Conservation (phyloP, 495 filamentous ascomycete genomes). For the Tuber calosporum region DNA sequence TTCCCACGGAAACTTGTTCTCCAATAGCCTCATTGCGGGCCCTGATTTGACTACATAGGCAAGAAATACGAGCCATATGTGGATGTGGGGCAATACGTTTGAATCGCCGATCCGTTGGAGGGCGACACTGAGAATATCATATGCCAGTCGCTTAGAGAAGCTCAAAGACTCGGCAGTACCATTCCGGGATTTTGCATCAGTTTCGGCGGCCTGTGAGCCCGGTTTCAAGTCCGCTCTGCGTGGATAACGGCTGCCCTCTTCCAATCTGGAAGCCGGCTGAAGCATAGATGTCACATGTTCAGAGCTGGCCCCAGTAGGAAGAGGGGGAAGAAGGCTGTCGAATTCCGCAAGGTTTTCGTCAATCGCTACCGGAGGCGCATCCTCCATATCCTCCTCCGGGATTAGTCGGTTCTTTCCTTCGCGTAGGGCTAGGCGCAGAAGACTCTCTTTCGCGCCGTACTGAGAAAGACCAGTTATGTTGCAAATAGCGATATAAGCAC, state of each 20-base stretch:
- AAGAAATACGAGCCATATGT: slow-evolving; percentile 64
- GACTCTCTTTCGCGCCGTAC: slow-evolving; percentile 51
- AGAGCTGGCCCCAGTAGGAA: slow-evolving; percentile 30
- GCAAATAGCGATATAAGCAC: slow-evolving; percentile 53
- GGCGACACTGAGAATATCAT: slow-evolving; percentile 44
- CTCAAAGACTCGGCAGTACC: slow-evolving; percentile 30
- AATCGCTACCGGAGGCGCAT: slow-evolving; percentile 7
- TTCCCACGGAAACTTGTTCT: slow-evolving; percentile 61
- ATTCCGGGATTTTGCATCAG: slow-evolving; percentile 10
- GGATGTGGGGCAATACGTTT: slow-evolving; percentile 60
- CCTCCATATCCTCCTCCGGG: slow-evolving; percentile 29
- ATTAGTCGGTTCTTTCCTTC: slow-evolving; percentile 25
- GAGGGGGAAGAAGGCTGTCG: slow-evolving; percentile 35
- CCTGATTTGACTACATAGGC: slow-evolving; percentile 52
- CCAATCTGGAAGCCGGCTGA: slow-evolving; percentile 22
- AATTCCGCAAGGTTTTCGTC: slow-evolving; percentile 32
- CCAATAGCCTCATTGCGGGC: slow-evolving; percentile 50
- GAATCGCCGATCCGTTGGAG: slow-evolving; percentile 56
- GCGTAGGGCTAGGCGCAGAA: slow-evolving; percentile 42
- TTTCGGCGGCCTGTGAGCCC: neutral
- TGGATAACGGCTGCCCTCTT: slow-evolving; percentile 13
- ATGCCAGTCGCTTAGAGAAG: slow-evolving; percentile 37
- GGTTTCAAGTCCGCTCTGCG: neutral
- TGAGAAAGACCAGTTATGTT: slow-evolving; percentile 59
- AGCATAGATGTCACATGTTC: slow-evolving; percentile 35